Evolutionary conservation across 2,329 filamentous ascomycete genomes (phyloP).

Genomic region (Bisporella sp.): DNA sequence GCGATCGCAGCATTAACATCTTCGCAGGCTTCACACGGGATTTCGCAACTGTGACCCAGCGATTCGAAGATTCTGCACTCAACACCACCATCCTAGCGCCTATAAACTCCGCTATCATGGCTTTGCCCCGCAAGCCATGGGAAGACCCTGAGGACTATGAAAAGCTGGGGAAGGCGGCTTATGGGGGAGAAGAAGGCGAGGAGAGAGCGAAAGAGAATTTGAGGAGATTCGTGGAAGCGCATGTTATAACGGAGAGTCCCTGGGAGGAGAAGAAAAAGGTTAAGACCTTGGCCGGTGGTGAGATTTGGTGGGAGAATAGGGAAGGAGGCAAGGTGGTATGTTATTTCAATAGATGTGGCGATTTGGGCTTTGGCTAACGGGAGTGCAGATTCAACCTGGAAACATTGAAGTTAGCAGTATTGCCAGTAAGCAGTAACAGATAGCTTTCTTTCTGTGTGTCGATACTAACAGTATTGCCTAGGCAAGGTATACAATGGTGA

Average conservation of each 20-base stretch:
- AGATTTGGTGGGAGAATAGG: slow-evolving; percentile 76
- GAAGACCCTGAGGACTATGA: slow-evolving; percentile 69
- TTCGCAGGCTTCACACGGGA: slow-evolving; percentile 79
- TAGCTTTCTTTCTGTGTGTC: not conserved
- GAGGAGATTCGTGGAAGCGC: slow-evolving; percentile 74
- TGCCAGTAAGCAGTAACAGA: slow-evolving; percentile 46
- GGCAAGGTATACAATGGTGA: slow-evolving; percentile 77
- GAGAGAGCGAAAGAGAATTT: slow-evolving; percentile 73
- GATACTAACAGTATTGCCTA: not conserved
- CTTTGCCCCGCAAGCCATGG: slow-evolving; percentile 80
- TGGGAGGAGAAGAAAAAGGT: slow-evolving; percentile 65
- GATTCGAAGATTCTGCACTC: slow-evolving; percentile 56
- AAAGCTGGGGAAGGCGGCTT: slow-evolving; percentile 59
- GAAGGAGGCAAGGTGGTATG: slow-evolving; percentile 61
- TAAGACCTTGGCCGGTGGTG: slow-evolving; percentile 58
- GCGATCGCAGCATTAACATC: slow-evolving; percentile 70
- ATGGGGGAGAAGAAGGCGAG: slow-evolving; percentile 67
- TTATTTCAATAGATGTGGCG: slow-evolving; percentile 10
- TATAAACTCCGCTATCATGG: slow-evolving; percentile 72
- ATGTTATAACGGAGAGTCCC: slow-evolving; percentile 68
- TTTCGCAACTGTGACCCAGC: slow-evolving; percentile 58
- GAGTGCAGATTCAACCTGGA: slow-evolving; percentile 64
- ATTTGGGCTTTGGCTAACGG: not conserved
- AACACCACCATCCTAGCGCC: slow-evolving; percentile 87
- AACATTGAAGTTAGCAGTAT: slow-evolving; percentile 70